Conservation (phyloP, 495 filamentous ascomycete species). For the Aspergillus asperescens region DNA sequence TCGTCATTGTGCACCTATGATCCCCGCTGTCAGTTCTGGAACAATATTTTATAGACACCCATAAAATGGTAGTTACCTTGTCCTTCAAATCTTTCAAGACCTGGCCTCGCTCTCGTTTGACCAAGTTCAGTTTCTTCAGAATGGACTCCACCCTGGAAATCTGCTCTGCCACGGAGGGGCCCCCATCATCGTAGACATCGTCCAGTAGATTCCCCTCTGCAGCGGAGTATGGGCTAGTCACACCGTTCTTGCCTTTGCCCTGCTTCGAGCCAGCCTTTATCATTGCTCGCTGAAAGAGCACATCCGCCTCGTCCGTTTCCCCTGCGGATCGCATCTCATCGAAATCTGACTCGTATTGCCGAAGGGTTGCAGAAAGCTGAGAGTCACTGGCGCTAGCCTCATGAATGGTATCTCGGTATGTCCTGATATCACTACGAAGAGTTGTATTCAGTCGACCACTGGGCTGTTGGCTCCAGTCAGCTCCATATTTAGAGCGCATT, state of each 20-base stretch:
- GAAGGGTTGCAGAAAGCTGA: slow-evolving; percentile 76
- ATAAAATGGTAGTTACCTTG: slow-evolving; percentile 57
- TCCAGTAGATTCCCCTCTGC: slow-evolving; percentile 77
- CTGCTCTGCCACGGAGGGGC: slow-evolving; percentile 79
- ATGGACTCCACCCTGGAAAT: slow-evolving; percentile 86
- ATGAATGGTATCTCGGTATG: slow-evolving; percentile 81
- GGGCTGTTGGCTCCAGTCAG: slow-evolving; percentile 95
- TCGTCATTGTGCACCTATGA: slow-evolving; percentile 86
- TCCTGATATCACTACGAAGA: slow-evolving; percentile 75
- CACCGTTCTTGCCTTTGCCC: slow-evolving; percentile 57
- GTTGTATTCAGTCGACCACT: slow-evolving; percentile 84
- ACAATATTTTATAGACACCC: not conserved
- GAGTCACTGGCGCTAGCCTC: slow-evolving; percentile 84
- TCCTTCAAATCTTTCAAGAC: slow-evolving; percentile 96
- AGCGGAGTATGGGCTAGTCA: slow-evolving; percentile 52
- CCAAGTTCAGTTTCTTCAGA: slow-evolving; percentile 81
- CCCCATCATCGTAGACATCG: slow-evolving; percentile 79
- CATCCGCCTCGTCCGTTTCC: slow-evolving; percentile 81
- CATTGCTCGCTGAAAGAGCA: slow-evolving; percentile 80
- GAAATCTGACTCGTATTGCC: slow-evolving; percentile 79
- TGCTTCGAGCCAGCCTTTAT: slow-evolving; percentile 59
- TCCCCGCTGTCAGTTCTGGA: slow-evolving; percentile 2
- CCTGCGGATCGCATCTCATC: slow-evolving; percentile 93
- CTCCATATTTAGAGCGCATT: slow-evolving; percentile 96
- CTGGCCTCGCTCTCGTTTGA: slow-evolving; percentile 84